These are phyloP conservation scores for Tardiomyces depauwii DNA, from an alignment of 1,139 yeast species.

Conservation along the genomic window DNA sequence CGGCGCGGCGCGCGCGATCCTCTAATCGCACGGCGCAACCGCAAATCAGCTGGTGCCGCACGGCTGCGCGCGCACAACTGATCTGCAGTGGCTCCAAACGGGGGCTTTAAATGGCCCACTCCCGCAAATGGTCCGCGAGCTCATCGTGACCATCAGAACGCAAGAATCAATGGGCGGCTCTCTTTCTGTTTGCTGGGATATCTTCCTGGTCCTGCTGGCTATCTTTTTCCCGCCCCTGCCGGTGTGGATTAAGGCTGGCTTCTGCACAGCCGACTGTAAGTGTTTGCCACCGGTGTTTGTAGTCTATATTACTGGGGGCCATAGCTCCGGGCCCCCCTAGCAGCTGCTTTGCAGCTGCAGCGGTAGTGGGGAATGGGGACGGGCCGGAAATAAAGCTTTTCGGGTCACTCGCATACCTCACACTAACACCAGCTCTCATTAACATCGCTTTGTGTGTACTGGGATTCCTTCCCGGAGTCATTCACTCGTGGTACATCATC, in stretches of 20 bases:
- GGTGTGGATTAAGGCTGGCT: conserved; percentile 14
- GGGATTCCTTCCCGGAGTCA: conserved; percentile 70
- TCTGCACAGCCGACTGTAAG: conserved; percentile 13
- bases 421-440: conserved; percentile 36
- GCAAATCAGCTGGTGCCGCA: too few species aligned
- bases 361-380: too few species aligned
- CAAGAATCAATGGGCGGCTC: not conserved
- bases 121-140: too few species aligned
- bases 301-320: not conserved
- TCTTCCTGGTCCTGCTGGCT: conserved; percentile 11
- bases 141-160: too few species aligned
- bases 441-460: conserved; percentile 64
- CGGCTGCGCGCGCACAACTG: too few species aligned
- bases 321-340: not conserved
- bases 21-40: too few species aligned
- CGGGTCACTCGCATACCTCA: too few species aligned
- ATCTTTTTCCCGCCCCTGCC: conserved; percentile 16
- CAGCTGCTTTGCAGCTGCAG: not conserved
- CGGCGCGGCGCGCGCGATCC: too few species aligned
- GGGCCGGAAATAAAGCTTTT: too few species aligned
- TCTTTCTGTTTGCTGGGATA: not conserved
- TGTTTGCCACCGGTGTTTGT: not conserved
- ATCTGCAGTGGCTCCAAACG: too few species aligned
- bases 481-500: conserved; percentile 35
- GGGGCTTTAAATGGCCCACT: too few species aligned